Evolutionary conservation across 495 filamentous ascomycete genomes (phyloP), one percentile per base, ranked within the genome.

Genomic region (Hyaloscypha hepaticicola): DNA sequence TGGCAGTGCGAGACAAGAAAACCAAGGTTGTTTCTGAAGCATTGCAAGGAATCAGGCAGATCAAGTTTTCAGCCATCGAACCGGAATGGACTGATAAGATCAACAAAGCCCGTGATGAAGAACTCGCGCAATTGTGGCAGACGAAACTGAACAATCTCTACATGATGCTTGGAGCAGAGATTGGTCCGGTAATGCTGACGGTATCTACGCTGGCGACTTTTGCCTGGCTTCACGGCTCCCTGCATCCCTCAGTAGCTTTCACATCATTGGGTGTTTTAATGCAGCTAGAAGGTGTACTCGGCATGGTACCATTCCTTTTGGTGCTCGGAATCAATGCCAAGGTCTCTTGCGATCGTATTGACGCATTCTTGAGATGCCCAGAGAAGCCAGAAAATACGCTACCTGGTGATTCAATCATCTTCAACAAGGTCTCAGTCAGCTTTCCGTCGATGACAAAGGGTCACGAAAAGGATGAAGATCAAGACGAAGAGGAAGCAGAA

Each of bases 31-130:
- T 76, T 8, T 66, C 66, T 5, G 75, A 77, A 49, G 67, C 71
- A 5, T 41, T 77, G 27, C 64, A 70, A 28, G 73, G 70, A 27
- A 71, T 77, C 14, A 64, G 73, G 3, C 75, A 77, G 38, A 75
- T 77, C 66, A 77, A 77, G 51, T 75, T 75, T 27, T 70, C 73
- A 25, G 71, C 72, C 1, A 56, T 61, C 14, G 75, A 77, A 51
- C 28, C 21, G 24, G 58, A 72, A 29, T 77, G 75, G 74, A 28
- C 64, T 55, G 48, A 65, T 8, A 62, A 64, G 31, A 74, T 75
- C 38, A 33, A 59, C 6, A 19, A 62, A 16, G 22, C 68, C 14
- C 65, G 73, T 50, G 65, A 67, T 8, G 33, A 56, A 38, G 73
- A 75, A 55, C 58, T 75, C 11, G 34, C 33, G 1, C 21, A 34